A percentile compares a stretch with the other conserved stretches of the same genome.
Conservation (phyloP, 306 rosid species). For the Adenanthera pavonina region DNA sequence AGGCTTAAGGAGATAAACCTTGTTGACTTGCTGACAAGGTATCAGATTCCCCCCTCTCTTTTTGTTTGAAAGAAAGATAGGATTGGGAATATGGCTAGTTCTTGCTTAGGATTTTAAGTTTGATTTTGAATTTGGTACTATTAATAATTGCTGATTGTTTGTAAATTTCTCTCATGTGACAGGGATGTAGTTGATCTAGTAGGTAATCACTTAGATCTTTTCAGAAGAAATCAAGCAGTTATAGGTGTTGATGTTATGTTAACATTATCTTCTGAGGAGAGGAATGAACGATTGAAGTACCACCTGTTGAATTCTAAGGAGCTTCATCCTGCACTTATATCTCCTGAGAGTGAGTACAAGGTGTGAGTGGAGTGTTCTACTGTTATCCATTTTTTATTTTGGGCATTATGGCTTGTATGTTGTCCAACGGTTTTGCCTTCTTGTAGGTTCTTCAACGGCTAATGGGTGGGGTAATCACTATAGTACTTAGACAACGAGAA, state of each 20-base stretch:
- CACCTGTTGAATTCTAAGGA: conserved; percentile 90
- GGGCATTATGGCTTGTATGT: conserved; percentile 40
- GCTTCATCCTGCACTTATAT: conserved; percentile 95
- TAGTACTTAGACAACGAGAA: conserved; percentile 83
- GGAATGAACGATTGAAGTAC: conserved; percentile 89
- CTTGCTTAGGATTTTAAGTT: conserved; percentile 22
- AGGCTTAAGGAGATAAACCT: conserved; percentile 89
- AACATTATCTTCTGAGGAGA: conserved; percentile 89
- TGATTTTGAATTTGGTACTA: conserved; percentile 9
- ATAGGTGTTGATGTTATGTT: conserved; percentile 95
- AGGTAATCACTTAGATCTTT: conserved; percentile 90
- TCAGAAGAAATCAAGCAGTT: conserved; percentile 93
- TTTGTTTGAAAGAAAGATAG: conserved; percentile 26
- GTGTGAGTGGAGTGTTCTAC: conserved; percentile 91
- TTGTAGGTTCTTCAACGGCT: conserved; percentile 84
- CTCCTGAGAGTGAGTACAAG: conserved; percentile 99
- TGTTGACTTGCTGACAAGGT: conserved; percentile 95
- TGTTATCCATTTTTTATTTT: conserved; percentile 38
- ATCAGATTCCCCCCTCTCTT: conserved; percentile 31
- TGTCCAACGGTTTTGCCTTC: conserved; percentile 44
- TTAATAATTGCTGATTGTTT: conserved; percentile 19
- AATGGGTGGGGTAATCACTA: conserved; percentile 80
- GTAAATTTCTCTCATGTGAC: conserved; percentile 49
- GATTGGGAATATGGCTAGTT: conserved; percentile 21
- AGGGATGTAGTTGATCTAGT: conserved; percentile 92